These are phyloP conservation scores for Colletotrichum sp. DNA, from an alignment of 2,329 filamentous ascomycete species.

Conservation along the genomic window DNA sequence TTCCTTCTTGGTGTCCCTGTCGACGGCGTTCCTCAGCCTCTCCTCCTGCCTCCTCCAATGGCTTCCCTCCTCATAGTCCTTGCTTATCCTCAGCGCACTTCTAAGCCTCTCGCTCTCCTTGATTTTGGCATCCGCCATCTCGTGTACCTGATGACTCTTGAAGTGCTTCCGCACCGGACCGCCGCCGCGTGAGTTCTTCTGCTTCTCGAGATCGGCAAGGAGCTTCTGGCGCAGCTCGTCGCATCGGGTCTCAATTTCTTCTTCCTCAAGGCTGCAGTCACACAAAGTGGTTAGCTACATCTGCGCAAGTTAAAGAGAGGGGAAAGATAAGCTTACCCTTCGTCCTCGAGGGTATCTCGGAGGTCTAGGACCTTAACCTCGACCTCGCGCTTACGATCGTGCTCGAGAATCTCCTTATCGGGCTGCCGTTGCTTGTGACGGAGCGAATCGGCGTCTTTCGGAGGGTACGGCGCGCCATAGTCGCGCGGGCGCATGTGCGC, in stretches of 20 bases:
- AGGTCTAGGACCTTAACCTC: conserved; percentile 95
- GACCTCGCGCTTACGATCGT: conserved; percentile 88
- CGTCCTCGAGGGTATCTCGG: conserved; percentile 89
- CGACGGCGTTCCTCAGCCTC: conserved; percentile 52
- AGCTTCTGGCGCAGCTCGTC: conserved; percentile 47
- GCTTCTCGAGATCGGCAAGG: conserved; percentile 43
- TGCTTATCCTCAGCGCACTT: conserved; percentile 84
- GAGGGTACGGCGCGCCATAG: conserved; percentile 75
- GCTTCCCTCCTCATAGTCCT: conserved; percentile 83
- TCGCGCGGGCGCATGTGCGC: conserved; percentile 88
- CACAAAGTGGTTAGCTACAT: not conserved
- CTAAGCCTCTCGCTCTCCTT: conserved; percentile 90
- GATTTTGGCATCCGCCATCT: conserved; percentile 94
- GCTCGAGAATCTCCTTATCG: conserved; percentile 91
- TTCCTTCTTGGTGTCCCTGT: conserved; percentile 38
- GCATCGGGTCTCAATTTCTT: conserved; percentile 79
- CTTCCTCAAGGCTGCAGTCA: conserved; percentile 72
- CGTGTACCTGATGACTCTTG: conserved; percentile 94
- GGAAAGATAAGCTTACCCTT: conserved; percentile 62
- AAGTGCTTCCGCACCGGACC: conserved; percentile 61
- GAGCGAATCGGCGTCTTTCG: conserved; percentile 69
- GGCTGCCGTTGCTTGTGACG: conserved; percentile 83
- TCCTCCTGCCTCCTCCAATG: conserved; percentile 89
- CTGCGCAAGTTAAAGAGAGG: not conserved
- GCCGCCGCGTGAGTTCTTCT: conserved; percentile 28